Conservation (phyloP, 1,139 yeast genomes). For the Kodamaea arcana region DNA sequence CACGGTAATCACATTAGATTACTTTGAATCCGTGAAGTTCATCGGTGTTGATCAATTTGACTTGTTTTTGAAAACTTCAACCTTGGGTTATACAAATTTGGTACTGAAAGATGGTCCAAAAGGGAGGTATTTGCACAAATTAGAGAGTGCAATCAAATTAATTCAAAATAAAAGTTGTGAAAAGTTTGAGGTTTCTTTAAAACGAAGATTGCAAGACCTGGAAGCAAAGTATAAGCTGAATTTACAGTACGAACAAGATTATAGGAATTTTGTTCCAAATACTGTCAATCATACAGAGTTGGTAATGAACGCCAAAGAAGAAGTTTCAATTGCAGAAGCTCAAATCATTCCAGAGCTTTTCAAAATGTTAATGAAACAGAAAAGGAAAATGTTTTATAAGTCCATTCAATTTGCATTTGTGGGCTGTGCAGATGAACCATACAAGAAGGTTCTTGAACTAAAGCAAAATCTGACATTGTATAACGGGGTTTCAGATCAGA, state of each 20-base stretch:
- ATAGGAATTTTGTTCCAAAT: not conserved
- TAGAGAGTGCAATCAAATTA: conserved; percentile 12
- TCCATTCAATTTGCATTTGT: conserved; percentile 29
- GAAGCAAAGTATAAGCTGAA: conserved; percentile 5
- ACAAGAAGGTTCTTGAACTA: conserved; percentile 10
- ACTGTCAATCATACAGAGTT: conserved; percentile 10
- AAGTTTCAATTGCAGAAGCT: not conserved
- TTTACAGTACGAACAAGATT: not conserved
- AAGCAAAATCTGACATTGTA: conserved; percentile 2
- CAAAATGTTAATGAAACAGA: conserved; percentile 14
- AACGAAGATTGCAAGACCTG: conserved; percentile 4
- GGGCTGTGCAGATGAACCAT: conserved; percentile 14
- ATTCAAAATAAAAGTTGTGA: conserved; percentile 15
- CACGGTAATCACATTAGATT: not conserved
- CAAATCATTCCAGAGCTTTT: conserved; percentile 8
- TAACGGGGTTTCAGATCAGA: not conserved
- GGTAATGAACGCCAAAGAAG: conserved; percentile 9
- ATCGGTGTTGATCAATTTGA: conserved; percentile 25
- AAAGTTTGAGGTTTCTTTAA: conserved; percentile 7
- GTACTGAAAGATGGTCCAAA: conserved; percentile 9
- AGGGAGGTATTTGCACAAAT: conserved; percentile 8
- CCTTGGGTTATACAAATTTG: conserved; percentile 8
- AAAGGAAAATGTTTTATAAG: conserved; percentile 20
- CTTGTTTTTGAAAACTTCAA: conserved; percentile 13
- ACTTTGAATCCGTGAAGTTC: conserved; percentile 5